Evolutionary conservation across 345 rosid species (phyloP), one percentile per base, ranked within the genome.

Genomic region (Ceriops zippeliana): DNA sequence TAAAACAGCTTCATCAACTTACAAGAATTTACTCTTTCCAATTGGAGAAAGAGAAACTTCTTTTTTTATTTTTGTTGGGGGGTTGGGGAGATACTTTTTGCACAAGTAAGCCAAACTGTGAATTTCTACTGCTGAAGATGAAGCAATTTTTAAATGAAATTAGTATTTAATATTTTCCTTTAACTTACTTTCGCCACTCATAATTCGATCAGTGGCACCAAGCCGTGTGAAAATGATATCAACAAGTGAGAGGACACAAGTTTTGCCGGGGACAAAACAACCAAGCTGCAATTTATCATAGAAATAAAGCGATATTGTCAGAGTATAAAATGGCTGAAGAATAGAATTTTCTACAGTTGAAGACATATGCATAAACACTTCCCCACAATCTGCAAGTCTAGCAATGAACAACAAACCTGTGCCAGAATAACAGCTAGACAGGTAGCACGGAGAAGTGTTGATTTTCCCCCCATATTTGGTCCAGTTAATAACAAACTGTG

Each of bases 401-500:
- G 30, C 16, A 21, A 24, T 24, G 58, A 56, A 56, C 58, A 53
- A 47, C 7, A 60, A 58, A 93, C 97, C 87, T 91, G 98, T 52
- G 96, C 88, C 73, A 93, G 74, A 76, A 93, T 83, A 70, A 91
- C 92, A 51, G 98, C 87, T 51, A 91, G 84, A 79, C 96, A 93
- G 24, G 97, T 84, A 56, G 96, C 90, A 8, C 98, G 96, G 64
- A 93, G 79, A 75, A 93, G 96, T 56, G 98, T 91, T 70, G 97
- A 91, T 82, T 93, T 93, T 52, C 98, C 98, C 61, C 98, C 97
- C 98, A 93, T 93, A 74, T 93, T 93, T 22, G 98, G 98, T 76
- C 97, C 98, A 24, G 97, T 93, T 78, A 93, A 80, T 64, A 91
- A 75, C 78, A 93, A 78, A 6, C 89, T 79, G 71, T 78, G 77